Evolutionary conservation across 768 basidiomycete genomes (phyloP).

Genomic region (Leccinum arenicola): DNA sequence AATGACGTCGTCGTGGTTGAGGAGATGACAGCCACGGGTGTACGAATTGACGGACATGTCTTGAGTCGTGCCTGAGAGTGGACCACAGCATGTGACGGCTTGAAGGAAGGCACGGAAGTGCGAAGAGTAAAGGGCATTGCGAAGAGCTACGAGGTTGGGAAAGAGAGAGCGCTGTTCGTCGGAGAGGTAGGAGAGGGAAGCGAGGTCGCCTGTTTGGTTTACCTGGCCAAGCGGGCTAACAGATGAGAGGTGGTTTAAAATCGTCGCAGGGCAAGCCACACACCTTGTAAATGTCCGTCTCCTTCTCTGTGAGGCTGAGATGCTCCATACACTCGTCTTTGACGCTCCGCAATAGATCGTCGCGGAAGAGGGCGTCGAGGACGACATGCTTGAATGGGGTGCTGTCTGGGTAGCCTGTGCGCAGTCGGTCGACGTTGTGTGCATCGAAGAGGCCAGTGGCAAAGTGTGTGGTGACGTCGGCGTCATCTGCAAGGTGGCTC

Average conservation of each 20-base stretch:
- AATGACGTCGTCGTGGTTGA: conserved; percentile 99
- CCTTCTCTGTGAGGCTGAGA: conserved; percentile 86
- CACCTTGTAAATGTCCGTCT: conserved; percentile 98
- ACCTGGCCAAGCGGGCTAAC: conserved; percentile 49
- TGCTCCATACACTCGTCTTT: conserved; percentile 81
- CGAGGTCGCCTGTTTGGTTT: conserved; percentile 95
- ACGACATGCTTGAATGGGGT: conserved; percentile 82
- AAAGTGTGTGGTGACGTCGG: conserved; percentile 16
- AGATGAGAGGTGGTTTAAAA: conserved; percentile 2
- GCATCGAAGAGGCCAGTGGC: conserved; percentile 53
- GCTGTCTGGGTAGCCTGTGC: conserved; percentile 52
- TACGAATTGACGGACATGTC: conserved; percentile 96
- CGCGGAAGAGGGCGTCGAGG: conserved; percentile 78
- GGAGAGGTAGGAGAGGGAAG: conserved; percentile 86
- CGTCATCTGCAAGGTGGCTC: conserved; percentile 28
- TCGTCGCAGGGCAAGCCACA: conserved; percentile 6
- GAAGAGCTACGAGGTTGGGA: conserved; percentile 74
- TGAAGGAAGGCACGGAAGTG: conserved; percentile 82
- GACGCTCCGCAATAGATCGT: conserved; percentile 74
- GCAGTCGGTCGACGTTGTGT: conserved; percentile 52
- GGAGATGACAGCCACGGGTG: conserved; percentile 86
- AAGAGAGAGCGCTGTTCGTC: conserved; percentile 74
- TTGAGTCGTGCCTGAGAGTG: conserved; percentile 86
- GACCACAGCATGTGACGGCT: conserved; percentile 87
- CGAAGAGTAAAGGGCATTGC: conserved; percentile 87